Base-by-base conservation (phyloP, 1,284 basidiomycete species). In the Cystobasidium slooffiae region DNA sequence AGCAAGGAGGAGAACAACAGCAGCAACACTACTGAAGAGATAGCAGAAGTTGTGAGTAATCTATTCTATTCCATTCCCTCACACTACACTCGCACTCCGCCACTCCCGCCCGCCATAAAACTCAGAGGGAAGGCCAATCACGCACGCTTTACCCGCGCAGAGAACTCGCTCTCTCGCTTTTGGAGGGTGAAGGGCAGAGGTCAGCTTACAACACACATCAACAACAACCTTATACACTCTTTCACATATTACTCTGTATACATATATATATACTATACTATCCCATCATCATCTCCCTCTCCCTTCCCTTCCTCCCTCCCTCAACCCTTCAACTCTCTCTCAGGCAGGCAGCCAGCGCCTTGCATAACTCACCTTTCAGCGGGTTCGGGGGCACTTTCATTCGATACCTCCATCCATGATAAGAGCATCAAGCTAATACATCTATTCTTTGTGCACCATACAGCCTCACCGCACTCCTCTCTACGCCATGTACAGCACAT, bases 81-180 rank as follows among this genome's bases (percentile, higher is more conserved):
- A 8, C 22, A 44, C 44, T 31, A 5, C 18, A 6, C 44, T 14
- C 16, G 43, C 10, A 7, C 49, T n/a, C 20, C 44, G 9, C 24
- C 41, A 14, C 59, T 43, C 44, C 37, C 59, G 20, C 12, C 44
- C 61, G 46, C n/a, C 44, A n/a, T 41, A 41, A 41, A 41, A 18
- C 39, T 16, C 44, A 18, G 10, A 20, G 20, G 64, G 64, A 66
- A 66, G 64, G 64, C 64, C 64, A 66, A 66, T 66, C 64, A 66
- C 64, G 51, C 47, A 37, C 14, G 24, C 24, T 14, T 18, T 14
- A 37, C 55, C 64, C 41, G 64, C 64, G 51, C 64, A 24, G 51
- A 47, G 53, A 41, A 66, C 39, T 63, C 61, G 46, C 22, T 2
- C 24, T 10, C n/a, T n/a, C n/a, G n/a, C n/a, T n/a, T n/a, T n/a